Percentiles rank a stretch among this genome's conserved stretches.
These are phyloP conservation scores for Purshia tridentata DNA, from an alignment of 306 rosid species.

Conservation along the genomic window DNA sequence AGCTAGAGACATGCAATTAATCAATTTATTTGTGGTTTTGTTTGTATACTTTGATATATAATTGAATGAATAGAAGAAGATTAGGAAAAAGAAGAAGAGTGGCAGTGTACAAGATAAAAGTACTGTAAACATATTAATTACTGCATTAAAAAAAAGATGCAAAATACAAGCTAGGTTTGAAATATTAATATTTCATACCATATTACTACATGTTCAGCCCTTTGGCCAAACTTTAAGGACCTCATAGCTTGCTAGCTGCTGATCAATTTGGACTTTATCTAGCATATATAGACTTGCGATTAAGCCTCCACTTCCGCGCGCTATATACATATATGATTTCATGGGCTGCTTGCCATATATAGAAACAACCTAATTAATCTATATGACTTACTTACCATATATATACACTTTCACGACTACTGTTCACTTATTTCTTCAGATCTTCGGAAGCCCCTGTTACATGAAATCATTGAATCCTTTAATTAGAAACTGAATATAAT, in stretches of 20 bases:
- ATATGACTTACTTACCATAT: not conserved
- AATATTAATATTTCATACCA: no score
- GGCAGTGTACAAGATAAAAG: no score
- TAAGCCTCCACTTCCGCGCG: not conserved
- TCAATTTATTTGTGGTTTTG: no score
- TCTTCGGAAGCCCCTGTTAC: not conserved
- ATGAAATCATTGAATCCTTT: not conserved
- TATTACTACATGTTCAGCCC: not conserved
- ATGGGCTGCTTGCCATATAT: not conserved
- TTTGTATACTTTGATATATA: no score
- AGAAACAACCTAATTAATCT: not conserved
- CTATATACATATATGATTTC: not conserved
- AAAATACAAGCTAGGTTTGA: not conserved
- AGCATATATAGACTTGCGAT: not conserved
- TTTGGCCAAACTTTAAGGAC: not conserved
- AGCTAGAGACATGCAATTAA: no score
- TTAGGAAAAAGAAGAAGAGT: no score
- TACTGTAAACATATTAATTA: not conserved
- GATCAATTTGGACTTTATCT: not conserved
- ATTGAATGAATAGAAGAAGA: no score
- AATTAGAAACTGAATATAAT: no score
- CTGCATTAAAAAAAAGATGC: not conserved
- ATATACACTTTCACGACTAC: not conserved
- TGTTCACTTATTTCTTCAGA: not conserved
- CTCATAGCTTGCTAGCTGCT: no score